Conservation (phyloP, 2,329 filamentous ascomycete genomes). For the Apiospora pterosperma region DNA sequence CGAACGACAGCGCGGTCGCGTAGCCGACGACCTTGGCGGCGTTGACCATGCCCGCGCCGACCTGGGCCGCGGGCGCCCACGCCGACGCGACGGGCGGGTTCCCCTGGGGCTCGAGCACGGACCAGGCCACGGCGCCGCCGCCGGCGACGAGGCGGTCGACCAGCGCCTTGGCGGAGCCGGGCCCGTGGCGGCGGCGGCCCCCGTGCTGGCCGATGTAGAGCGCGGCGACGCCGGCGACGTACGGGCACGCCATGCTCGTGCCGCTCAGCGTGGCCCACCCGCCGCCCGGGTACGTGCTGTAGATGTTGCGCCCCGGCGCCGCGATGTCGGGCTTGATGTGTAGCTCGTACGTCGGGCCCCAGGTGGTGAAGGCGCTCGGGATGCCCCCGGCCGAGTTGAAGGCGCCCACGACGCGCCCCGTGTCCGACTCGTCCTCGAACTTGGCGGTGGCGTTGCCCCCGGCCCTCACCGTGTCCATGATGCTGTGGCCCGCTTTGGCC, state of each 20-base stretch:
- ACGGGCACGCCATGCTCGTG: slow-evolving; percentile 45
- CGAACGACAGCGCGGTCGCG: slow-evolving; percentile 30
- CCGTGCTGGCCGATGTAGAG: slow-evolving; percentile 28
- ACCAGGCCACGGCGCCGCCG: slow-evolving; percentile 21
- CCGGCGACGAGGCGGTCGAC: slow-evolving; percentile 26
- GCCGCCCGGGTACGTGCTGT: slow-evolving; percentile 37
- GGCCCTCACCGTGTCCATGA: slow-evolving; percentile 18
- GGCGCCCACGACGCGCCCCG: slow-evolving; percentile 12
- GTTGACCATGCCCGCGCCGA: slow-evolving; percentile 36
- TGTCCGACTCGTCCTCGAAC: slow-evolving; percentile 18
- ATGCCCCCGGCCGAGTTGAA: slow-evolving; percentile 26
- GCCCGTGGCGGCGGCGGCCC: slow-evolving; percentile 24
- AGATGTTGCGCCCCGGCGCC: slow-evolving; percentile 38
- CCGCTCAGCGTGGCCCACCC: slow-evolving; percentile 35
- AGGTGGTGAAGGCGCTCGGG: slow-evolving; percentile 35
- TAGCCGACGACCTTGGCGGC: slow-evolving; percentile 35
- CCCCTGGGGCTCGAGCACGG: slow-evolving; percentile 14
- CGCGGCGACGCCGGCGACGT: slow-evolving; percentile 37
- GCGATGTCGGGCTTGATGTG: slow-evolving; percentile 38
- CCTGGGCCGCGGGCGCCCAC: not conserved
- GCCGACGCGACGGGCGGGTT: not conserved
- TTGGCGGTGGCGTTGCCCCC: slow-evolving; percentile 20
- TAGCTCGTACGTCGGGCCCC: slow-evolving; percentile 39
- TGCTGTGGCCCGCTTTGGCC: slow-evolving; percentile 15
- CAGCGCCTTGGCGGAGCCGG: slow-evolving; percentile 22